phyloP scores from a whole-genome alignment of 139 green algal species.

The Deuterostichococcus epilithicus region DNA sequence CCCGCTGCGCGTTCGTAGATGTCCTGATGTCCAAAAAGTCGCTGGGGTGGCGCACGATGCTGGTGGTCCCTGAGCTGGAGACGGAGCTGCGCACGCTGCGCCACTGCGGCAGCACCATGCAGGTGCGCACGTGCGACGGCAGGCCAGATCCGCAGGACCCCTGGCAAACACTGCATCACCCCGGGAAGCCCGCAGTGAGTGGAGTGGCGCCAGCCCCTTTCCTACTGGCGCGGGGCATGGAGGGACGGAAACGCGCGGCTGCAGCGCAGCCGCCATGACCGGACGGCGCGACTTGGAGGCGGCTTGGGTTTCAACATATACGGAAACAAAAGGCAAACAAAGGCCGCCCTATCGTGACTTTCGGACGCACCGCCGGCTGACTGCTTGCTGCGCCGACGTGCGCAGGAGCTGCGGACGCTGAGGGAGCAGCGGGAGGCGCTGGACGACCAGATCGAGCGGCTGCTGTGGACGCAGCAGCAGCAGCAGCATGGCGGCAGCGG shows the following conservation, averaged over 20 bases:
- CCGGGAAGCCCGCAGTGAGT: background rate
- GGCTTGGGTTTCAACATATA: too few relatives aligned
- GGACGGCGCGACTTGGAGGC: too few relatives aligned
- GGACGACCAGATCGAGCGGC: slow-evolving; percentile 80
- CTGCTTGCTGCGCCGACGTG: too few relatives aligned
- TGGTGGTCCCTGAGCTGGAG: slow-evolving; percentile 94
- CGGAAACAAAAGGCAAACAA: too few relatives aligned
- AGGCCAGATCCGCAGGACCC: background rate
- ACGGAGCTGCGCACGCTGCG: slow-evolving; percentile 63
- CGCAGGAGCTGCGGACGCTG: slow-evolving; percentile 61
- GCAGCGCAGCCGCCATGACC: too few relatives aligned
- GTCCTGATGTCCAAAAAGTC: slow-evolving; percentile 80
- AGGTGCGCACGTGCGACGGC: background rate
- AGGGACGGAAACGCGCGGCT: too few relatives aligned
- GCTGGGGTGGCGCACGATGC: slow-evolving; percentile 94
- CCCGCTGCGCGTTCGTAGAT: too few relatives aligned
- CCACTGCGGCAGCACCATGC: background rate
- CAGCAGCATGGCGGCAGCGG: background rate
- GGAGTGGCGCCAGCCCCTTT: too few relatives aligned
- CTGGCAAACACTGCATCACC: background rate
- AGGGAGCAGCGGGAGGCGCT: slow-evolving; percentile 62
- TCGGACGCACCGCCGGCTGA: too few relatives aligned
- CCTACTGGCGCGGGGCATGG: too few relatives aligned
- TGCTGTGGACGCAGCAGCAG: slow-evolving; percentile 58
- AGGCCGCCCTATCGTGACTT: too few relatives aligned